A percentile compares a stretch with the other conserved stretches of the same genome.
These are phyloP conservation scores for Hygrophorus russula DNA, from an alignment of 768 basidiomycete genomes.

Conservation along the genomic window DNA sequence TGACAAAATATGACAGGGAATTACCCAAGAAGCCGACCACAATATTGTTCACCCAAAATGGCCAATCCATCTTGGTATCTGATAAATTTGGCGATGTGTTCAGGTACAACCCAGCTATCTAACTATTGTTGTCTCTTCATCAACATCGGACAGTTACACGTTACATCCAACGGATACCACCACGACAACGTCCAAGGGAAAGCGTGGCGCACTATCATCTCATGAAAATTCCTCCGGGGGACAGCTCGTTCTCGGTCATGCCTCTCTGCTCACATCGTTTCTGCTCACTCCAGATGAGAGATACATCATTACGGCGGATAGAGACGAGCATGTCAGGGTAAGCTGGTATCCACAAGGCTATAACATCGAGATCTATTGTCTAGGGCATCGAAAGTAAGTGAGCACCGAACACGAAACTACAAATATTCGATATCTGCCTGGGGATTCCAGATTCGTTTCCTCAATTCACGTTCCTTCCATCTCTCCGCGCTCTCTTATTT, in stretches of 20 bases:
- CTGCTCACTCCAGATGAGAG: slow-evolving; percentile 55
- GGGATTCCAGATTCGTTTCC: slow-evolving; percentile 59
- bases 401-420: background rate
- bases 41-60: slow-evolving; percentile 49
- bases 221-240: slow-evolving; percentile 66
- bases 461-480: slow-evolving; percentile 59
- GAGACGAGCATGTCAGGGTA: slow-evolving; percentile 92
- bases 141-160: slow-evolving; percentile 38
- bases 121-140: background rate
- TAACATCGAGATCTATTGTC: slow-evolving; percentile 76
- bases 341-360: slow-evolving; percentile 85
- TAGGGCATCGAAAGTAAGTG: slow-evolving; percentile 72
- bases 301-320: slow-evolving; percentile 79
- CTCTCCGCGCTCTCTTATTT: slow-evolving; percentile 44
- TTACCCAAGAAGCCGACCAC: slow-evolving; percentile 76
- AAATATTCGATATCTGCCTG: background rate
- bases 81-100: slow-evolving; percentile 97
- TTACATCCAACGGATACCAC: slow-evolving; percentile 29
- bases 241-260: slow-evolving; percentile 73
- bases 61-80: slow-evolving; percentile 61
- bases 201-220: slow-evolving; percentile 33
- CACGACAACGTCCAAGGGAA: slow-evolving; percentile 16
- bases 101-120: slow-evolving; percentile 29
- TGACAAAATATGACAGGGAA: slow-evolving; percentile 34
- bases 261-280: slow-evolving; percentile 72